phyloP scores from a whole-genome alignment of 495 filamentous ascomycete genomes.

The Podospora didyma region DNA sequence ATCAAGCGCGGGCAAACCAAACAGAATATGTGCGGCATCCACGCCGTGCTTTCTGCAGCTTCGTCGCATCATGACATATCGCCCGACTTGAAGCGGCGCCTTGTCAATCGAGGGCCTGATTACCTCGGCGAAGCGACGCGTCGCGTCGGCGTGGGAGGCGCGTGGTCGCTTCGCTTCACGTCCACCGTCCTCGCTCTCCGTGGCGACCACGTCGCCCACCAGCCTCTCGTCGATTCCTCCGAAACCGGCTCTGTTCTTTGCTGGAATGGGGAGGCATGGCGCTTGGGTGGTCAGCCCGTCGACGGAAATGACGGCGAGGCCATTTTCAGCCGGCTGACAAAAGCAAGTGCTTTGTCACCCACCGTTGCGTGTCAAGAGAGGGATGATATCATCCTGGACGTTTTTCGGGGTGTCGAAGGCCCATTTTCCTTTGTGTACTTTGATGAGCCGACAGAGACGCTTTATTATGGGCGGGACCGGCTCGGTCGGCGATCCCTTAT shows the following conservation, averaged over 20 bases:
- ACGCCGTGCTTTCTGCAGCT: conserved; percentile 30
- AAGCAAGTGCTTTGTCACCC: conserved; percentile 33
- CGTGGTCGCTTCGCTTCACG: conserved; percentile 53
- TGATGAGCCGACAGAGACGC: conserved; percentile 52
- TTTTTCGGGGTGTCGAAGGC: conserved; percentile 65
- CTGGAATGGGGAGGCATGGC: conserved; percentile 99
- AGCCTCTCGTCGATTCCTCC: conserved; percentile 67
- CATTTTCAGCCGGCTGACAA: conserved; percentile 61
- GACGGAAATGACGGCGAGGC: conserved; percentile 71
- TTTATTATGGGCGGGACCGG: conserved; percentile 83
- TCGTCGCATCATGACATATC: conserved; percentile 22
- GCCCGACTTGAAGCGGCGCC: conserved; percentile 25
- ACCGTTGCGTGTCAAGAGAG: conserved; percentile 8
- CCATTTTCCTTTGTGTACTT: conserved; percentile 92
- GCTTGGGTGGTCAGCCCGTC: conserved; percentile 51
- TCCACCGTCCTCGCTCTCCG: conserved; percentile 86
- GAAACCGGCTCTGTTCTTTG: conserved; percentile 70
- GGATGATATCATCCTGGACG: conserved; percentile 41
- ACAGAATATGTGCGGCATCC: conserved; percentile 50
- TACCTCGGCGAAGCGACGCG: conserved; percentile 41
- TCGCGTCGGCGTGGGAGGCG: conserved; percentile 17
- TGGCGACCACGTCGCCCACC: conserved; percentile 63
- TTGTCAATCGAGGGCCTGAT: conserved; percentile 49
- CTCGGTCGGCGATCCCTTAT: conserved; percentile 84
- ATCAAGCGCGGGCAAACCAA: not conserved